Base-by-base conservation (phyloP, 768 basidiomycete genomes). In the Amanita phalloides region DNA sequence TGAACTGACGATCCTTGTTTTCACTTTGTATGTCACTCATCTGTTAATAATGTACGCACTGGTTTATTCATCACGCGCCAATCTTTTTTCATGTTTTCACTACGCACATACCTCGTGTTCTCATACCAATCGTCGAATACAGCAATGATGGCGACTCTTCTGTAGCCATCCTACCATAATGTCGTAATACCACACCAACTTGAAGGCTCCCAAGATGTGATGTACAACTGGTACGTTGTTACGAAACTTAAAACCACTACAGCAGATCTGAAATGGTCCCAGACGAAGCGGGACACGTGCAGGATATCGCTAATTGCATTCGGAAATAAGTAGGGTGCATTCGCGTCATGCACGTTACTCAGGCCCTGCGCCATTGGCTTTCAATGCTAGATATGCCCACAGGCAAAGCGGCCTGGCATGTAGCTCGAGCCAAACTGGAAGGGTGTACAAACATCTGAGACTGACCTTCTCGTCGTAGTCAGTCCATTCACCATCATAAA, bases 401-500 rank as follows among this genome's bases (percentile, higher is more conserved):
- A 3, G 87, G 83, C 13, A 76, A 63, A 17, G 71, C 69, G 11
- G 75, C 72, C 87, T 85, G 54, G 28, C 25, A 6, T 48, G 48
- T 48, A 43, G 46, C 42, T 25, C 53, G 55, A 47, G 54, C 33
- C 30, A 49, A 51, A 49, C 43, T 46, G 35, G 58, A 3, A 23
- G 53, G 3, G 28, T 14, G 14, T 1, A 14, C 36, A 55, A 45
- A 10, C 25, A 30, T 39, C 30, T 7, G 20, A 25, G 14, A 33
- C 67, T 41, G 55, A 84, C 91, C 77, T 92, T 90, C 64, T 95
- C 91, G 57, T 95, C 91, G 57, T 95, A 95, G 59, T 93, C 91
- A 10, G 72, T 78, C 92, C 92, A 95, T 62, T 83, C 81, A 10
- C 72, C 77, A 25, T 84, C 80, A 1, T 63, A 64, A 38, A 90